Evolutionary conservation across 805 yeast species (phyloP).

Genomic region (Saturnispora sekii): DNA sequence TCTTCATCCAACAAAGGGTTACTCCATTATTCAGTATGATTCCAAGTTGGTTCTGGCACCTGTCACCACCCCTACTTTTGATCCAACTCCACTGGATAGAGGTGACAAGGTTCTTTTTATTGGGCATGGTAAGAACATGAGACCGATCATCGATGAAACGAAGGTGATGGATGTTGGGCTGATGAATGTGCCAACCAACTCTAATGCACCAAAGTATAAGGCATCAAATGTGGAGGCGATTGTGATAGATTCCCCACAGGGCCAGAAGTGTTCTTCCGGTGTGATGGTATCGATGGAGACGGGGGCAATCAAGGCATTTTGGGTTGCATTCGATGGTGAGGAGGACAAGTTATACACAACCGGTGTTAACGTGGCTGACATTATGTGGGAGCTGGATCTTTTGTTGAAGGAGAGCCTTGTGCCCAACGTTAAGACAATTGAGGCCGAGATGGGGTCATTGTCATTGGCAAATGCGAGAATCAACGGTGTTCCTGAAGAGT

Average conservation of each 20-base stretch:
- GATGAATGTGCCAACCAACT: conserved; percentile 59
- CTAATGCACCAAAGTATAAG: conserved; percentile 68
- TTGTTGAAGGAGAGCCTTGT: conserved; percentile 33
- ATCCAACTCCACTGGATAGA: conserved; percentile 47
- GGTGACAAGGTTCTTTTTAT: conserved; percentile 73
- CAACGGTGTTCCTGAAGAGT: conserved; percentile 78
- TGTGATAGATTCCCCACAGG: conserved; percentile 60
- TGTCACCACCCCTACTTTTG: conserved; percentile 56
- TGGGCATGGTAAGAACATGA: conserved; percentile 64
- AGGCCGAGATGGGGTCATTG: conserved; percentile 65
- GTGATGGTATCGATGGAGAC: conserved; percentile 56
- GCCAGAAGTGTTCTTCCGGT: conserved; percentile 69
- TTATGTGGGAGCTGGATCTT: conserved; percentile 44
- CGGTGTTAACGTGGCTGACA: conserved; percentile 69
- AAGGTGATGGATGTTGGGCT: conserved; percentile 69
- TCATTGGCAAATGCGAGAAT: conserved; percentile 69
- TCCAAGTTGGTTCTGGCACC: conserved; percentile 65
- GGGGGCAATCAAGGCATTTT: conserved; percentile 74
- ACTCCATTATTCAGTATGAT: conserved; percentile 76
- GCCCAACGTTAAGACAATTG: conserved; percentile 60
- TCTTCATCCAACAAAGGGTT: conserved; percentile 80
- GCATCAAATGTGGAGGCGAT: conserved; percentile 77
- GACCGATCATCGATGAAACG: conserved; percentile 67
- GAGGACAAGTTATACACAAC: conserved; percentile 55
- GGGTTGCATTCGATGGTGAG: conserved; percentile 81